A percentile compares a stretch with the other conserved stretches of the same genome.
Evolutionary conservation across 805 yeast species (phyloP).

Genomic region (Nakazawaea ambrosiae): DNA sequence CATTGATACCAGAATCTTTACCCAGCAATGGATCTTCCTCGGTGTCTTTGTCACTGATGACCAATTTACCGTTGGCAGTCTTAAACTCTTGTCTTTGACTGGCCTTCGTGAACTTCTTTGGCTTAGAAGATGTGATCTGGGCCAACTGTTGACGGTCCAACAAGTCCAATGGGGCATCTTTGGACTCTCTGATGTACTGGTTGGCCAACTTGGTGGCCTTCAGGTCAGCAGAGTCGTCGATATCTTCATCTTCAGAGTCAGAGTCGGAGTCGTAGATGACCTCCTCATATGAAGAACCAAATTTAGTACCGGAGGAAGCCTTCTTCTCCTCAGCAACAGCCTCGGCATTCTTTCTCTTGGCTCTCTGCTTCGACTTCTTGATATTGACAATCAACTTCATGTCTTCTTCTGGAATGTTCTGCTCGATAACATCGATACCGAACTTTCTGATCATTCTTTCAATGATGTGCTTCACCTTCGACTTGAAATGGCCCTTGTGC

Average conservation of each 20-base stretch:
- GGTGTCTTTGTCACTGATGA: slow-evolving; percentile 47
- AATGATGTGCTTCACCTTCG: slow-evolving; percentile 85
- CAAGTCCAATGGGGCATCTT: slow-evolving; percentile 77
- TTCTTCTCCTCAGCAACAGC: slow-evolving; percentile 17
- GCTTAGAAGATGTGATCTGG: slow-evolving; percentile 83
- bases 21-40: slow-evolving; percentile 43
- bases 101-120: slow-evolving; percentile 48
- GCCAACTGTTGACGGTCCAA: slow-evolving; percentile 80
- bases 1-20: slow-evolving; percentile 63
- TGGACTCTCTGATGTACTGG: slow-evolving; percentile 70
- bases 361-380: slow-evolving; percentile 78
- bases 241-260: slow-evolving; percentile 33
- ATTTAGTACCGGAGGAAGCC: slow-evolving; percentile 27
- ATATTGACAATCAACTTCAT: slow-evolving; percentile 76
- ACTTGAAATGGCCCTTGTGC: slow-evolving; percentile 90
- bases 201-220: slow-evolving; percentile 26
- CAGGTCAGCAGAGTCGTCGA: neutral
- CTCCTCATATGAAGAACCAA: slow-evolving; percentile 85
- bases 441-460: slow-evolving; percentile 88
- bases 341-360: slow-evolving; percentile 60
- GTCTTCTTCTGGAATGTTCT: slow-evolving; percentile 86
- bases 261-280: slow-evolving; percentile 74
- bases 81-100: slow-evolving; percentile 36
- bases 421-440: slow-evolving; percentile 81
- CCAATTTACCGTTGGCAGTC: slow-evolving; percentile 60